Base-by-base conservation (phyloP, 179 eudicot genomes). In the Beta corolliflora region DNA sequence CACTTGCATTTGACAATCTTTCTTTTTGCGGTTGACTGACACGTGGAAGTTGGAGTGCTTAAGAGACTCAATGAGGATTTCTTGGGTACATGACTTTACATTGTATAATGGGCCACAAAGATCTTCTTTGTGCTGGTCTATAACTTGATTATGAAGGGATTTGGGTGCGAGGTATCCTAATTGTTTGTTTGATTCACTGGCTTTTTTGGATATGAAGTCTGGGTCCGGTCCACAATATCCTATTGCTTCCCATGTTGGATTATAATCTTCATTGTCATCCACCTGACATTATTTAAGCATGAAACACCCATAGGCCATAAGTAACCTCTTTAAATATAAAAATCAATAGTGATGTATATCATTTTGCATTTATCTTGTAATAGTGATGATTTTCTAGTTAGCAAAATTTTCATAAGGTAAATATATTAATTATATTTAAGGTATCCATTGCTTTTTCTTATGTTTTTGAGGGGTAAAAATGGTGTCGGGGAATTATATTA, bases 171-270 rank as follows among this genome's bases (percentile, higher is more conserved):
- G 31, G 59, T 77, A 36, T 59, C 41, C 11, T 12, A 63, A 65
- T 72, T 81, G 46, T 2, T 56, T 19, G 21, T 74, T 21, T 0
- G 69, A 7, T 59, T 54, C 71, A 21, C 56, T 36, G 56, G 36
- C 48, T 69, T 58, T 36, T 9, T 54, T 56, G 48, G 83, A 29
- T 68, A 74, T 81, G 76, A 86, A 71, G 54, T 82, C 82, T 19
- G 91, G 92, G 61, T 92, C 95, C 5, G 93, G 91, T 60, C 93
- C 90, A 65, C 86, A 79, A 71, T 92, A 92, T 61, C 90, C 91
- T 15, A 91, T 89, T 69, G 91, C 96, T 83, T 89, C 84, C 96
- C 93, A 92, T 5, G 89, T 82, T 3, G 71, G 77, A 79, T 92
- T 92, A 16, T 89, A 25, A 25, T 25, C 88, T 66, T 84, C 75